These are phyloP conservation scores for Ustilago cynodontis DNA, from an alignment of 1,284 basidiomycete genomes.

Conservation along the genomic window DNA sequence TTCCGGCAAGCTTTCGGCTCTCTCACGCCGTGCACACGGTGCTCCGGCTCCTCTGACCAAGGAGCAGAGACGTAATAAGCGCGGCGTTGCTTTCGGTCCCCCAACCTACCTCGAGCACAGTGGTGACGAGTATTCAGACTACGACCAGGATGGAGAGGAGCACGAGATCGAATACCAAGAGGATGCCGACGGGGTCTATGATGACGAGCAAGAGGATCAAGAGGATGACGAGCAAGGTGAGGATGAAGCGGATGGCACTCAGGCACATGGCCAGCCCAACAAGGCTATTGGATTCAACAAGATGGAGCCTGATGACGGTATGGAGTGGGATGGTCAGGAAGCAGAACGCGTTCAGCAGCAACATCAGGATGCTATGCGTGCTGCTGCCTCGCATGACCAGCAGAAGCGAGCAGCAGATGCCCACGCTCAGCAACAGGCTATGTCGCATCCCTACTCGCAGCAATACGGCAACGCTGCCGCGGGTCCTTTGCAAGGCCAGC, in stretches of 20 bases:
- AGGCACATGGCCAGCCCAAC: constrained; percentile 10
- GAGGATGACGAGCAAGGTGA: constrained; percentile 17
- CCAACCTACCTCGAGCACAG: constrained; percentile 67
- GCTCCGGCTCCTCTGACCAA: constrained; percentile 48
- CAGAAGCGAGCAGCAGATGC: constrained; percentile 18
- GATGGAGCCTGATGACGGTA: constrained; percentile 73
- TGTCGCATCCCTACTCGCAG: constrained; percentile 29
- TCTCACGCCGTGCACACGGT: constrained; percentile 62
- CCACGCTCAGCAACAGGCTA: constrained; percentile 22
- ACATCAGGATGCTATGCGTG: constrained; percentile 35
- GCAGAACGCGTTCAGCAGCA: constrained; percentile 68
- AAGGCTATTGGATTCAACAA: constrained; percentile 47
- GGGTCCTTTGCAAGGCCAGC: constrained; percentile 17
- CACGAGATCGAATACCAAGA: constrained; percentile 57
- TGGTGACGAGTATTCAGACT: constrained; percentile 63
- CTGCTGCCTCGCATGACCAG: constrained; percentile 22
- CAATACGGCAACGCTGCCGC: constrained; percentile 18
- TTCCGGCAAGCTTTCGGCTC: constrained; percentile 68
- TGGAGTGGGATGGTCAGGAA: constrained; percentile 73
- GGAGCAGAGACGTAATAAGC: constrained; percentile 54
- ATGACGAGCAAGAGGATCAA: constrained; percentile 31
- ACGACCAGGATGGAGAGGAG: constrained; percentile 60
- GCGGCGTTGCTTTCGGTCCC: constrained; percentile 65
- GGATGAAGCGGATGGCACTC: constrained; percentile 7
- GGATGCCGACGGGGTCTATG: constrained; percentile 55